Percentiles rank a stretch among this genome's conserved stretches.
Evolutionary conservation across 805 yeast genomes (phyloP).

Genomic region (Candida hungchunana): DNA sequence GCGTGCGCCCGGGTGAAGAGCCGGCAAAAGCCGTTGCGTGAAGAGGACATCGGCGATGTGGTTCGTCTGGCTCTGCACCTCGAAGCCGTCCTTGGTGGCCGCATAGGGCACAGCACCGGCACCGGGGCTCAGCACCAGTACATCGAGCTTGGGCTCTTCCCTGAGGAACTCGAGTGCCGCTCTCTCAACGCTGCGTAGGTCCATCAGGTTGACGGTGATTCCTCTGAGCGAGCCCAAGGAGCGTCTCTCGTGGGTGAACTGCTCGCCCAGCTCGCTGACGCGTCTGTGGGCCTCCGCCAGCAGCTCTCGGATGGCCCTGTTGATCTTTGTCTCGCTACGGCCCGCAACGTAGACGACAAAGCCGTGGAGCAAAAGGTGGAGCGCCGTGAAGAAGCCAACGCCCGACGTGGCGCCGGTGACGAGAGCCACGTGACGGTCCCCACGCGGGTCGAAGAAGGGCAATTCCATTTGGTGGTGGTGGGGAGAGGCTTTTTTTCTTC

Average conservation of each 20-base stretch:
- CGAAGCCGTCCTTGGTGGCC: slow-evolving; percentile 65
- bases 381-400: slow-evolving; percentile 70
- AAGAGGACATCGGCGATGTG: slow-evolving; percentile 72
- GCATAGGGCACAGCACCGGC: slow-evolving; percentile 72
- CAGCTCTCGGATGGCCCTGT: slow-evolving; percentile 53
- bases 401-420: slow-evolving; percentile 84
- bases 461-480: slow-evolving; percentile 21
- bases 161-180: slow-evolving; percentile 45
- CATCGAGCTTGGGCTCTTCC: slow-evolving; percentile 48
- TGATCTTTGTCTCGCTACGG: slow-evolving; percentile 51
- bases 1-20: slow-evolving; percentile 29
- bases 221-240: slow-evolving; percentile 48
- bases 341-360: slow-evolving; percentile 73
- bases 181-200: slow-evolving; percentile 39
- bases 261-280: slow-evolving; percentile 12
- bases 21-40: slow-evolving; percentile 54
- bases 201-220: slow-evolving; percentile 49
- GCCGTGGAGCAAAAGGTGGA: slow-evolving; percentile 78
- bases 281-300: slow-evolving; percentile 44
- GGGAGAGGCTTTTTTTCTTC: neutral
- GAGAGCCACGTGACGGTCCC: slow-evolving; percentile 58
- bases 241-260: slow-evolving; percentile 16
- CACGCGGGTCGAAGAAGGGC: slow-evolving; percentile 58
- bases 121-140: slow-evolving; percentile 76
- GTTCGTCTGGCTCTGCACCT: slow-evolving; percentile 75